Base-by-base conservation (phyloP, 1,284 basidiomycete species). In the Microbotryum intermedium region DNA sequence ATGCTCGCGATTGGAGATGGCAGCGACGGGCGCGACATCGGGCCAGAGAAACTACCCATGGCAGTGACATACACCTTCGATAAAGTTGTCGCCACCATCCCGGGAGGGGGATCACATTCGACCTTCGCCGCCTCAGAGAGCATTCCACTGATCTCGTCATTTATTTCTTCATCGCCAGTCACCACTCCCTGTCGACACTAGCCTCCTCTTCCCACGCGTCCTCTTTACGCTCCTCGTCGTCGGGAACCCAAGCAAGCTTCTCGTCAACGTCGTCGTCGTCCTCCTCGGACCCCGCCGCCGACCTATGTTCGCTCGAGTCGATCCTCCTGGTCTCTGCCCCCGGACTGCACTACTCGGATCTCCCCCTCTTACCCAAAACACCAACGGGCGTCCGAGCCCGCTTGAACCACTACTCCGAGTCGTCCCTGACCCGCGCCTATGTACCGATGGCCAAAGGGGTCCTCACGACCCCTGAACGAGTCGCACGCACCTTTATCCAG, bases 281-380 rank as follows among this genome's bases (percentile, higher is more conserved):
- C 20, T 25, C 30, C 16, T 13, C 34, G 34, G 34, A 39, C 34
- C 11, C 28, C 7, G 5, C 11, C 6, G 30, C 43, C 16, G 62
- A 64, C 21, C 57, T 65, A 11, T 67, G 65, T 49, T 16, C 50
- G 16, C 56, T 67, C n/a, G 25, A 43, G 9, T 51, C 58, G n/a
- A 57, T 67, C 56, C n/a, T 58, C 50, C 53, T 67, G 53, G 11
- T 67, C 48, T 58, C 60, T 13, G 54, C 53, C 0, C 65, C 65
- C 1, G 65, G 62, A 8, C 53, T 67, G 4, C 60, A 64, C 54
- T 55, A 55, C 53, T 65, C 65, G 5, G 65, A 67, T 53, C 58
- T 67, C 55, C 42, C 58, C 23, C 48, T 50, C 43, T 51, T 67
- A 21, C 62, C 65, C n/a, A 53, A 6, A 23, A 44, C 21, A 28